Evolutionary conservation across 1,284 basidiomycete genomes (phyloP).

Genomic region (Exobasidium rhododendri): DNA sequence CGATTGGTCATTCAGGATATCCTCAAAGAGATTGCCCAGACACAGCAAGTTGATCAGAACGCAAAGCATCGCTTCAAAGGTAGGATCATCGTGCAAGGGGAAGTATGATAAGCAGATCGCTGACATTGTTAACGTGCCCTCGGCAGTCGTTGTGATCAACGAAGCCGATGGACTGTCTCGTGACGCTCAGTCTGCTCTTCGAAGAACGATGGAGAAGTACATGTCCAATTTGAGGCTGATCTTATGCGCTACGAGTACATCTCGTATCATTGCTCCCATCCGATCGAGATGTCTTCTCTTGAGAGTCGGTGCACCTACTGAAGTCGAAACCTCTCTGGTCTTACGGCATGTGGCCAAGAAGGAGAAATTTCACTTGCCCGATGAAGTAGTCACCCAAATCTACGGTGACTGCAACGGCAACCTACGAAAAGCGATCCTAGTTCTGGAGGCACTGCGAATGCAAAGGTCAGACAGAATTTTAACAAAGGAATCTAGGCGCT

Average conservation of each 20-base stretch:
- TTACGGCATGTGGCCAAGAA: conserved; percentile 74
- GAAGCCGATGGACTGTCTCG: conserved; percentile 91
- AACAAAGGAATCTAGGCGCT: conserved; percentile 20
- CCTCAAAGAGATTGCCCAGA: conserved; percentile 97
- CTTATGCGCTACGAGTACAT: conserved; percentile 94
- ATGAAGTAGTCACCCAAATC: conserved; percentile 70
- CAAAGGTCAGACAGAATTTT: conserved; percentile 30
- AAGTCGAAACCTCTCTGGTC: conserved; percentile 78
- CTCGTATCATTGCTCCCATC: conserved; percentile 94
- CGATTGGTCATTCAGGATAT: conserved; percentile 94
- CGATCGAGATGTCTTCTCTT: conserved; percentile 89
- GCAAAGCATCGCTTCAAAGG: conserved; percentile 97
- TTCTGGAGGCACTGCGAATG: conserved; percentile 93
- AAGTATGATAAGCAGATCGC: conserved; percentile 10
- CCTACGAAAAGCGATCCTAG: conserved; percentile 86
- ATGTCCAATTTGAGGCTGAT: conserved; percentile 97
- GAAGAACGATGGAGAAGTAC: conserved; percentile 97
- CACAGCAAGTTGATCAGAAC: conserved; percentile 92
- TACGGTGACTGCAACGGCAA: conserved; percentile 81
- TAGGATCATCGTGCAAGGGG: conserved; percentile 52
- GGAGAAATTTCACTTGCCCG: conserved; percentile 76
- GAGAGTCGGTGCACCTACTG: conserved; percentile 81
- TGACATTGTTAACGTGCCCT: conserved; percentile 7
- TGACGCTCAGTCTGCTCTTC: conserved; percentile 93
- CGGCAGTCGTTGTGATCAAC: conserved; percentile 93